phyloP scores from a whole-genome alignment of 208 protist genomes.

The Trichomonas tenax region DNA sequence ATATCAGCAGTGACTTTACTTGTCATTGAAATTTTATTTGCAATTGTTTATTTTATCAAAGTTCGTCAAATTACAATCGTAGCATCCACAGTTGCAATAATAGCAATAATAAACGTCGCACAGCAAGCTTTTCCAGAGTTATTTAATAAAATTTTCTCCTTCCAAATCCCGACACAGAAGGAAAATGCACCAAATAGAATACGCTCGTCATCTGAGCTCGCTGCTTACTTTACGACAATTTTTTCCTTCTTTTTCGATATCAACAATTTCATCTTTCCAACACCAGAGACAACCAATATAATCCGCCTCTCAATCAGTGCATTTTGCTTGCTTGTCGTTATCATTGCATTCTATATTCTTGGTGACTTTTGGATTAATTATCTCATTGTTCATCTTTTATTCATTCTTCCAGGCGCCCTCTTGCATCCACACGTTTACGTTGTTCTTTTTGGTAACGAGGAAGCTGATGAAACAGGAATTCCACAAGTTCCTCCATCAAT shows the following conservation, averaged over 20 bases:
- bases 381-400: background rate
- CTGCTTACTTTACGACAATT: background rate
- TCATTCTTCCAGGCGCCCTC: background rate
- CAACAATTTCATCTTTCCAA: background rate
- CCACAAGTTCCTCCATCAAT: background rate
- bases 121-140: background rate
- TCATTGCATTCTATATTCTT: background rate
- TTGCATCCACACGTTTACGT: background rate
- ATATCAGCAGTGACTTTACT: background rate
- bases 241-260: background rate
- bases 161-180: background rate
- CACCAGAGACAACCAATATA: background rate
- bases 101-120: background rate
- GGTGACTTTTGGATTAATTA: background rate
- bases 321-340: background rate
- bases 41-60: background rate
- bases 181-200: background rate
- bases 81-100: background rate
- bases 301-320: background rate
- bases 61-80: background rate
- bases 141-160: background rate
- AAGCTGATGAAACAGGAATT: background rate
- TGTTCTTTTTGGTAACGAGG: background rate
- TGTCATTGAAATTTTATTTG: background rate
- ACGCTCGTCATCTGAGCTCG: background rate